Percentiles rank a stretch among this genome's conserved stretches.
Evolutionary conservation across 2,329 filamentous ascomycete genomes (phyloP).

Genomic region (Teratosphaeria viscida): DNA sequence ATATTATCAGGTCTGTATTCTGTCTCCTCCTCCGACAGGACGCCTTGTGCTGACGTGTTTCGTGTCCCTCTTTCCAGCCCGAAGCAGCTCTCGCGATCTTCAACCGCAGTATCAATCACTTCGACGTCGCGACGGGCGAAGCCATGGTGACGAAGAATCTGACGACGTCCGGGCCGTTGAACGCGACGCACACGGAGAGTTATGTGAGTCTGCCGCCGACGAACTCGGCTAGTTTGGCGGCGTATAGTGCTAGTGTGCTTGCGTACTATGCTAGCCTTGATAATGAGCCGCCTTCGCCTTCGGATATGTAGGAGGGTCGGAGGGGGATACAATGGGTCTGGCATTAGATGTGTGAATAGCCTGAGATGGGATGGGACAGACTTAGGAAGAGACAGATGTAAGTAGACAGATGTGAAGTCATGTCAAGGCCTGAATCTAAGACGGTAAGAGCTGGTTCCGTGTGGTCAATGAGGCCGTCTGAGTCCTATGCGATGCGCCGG

Average conservation of each 20-base stretch:
- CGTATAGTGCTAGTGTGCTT: slow-evolving; percentile 1
- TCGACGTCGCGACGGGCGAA: slow-evolving; percentile 27
- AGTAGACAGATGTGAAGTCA: too few species aligned
- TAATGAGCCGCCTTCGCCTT: slow-evolving; percentile 2
- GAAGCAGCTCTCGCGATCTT: slow-evolving; percentile 23
- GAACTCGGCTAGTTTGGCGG: slow-evolving; percentile 1
- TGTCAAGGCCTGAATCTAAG: too few species aligned
- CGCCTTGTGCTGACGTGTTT: background rate
- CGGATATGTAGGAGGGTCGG: background rate
- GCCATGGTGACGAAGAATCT: slow-evolving; percentile 24
- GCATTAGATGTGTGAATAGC: background rate
- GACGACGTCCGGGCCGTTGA: slow-evolving; percentile 20
- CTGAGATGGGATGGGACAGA: background rate
- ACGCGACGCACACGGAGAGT: slow-evolving; percentile 29
- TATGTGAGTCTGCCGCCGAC: slow-evolving; percentile 24
- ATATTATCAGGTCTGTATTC: slow-evolving; percentile 3
- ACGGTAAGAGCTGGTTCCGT: too few species aligned
- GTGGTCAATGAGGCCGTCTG: too few species aligned
- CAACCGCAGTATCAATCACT: slow-evolving; percentile 23
- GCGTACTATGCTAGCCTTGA: slow-evolving; percentile 4
- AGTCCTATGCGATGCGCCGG: too few species aligned
- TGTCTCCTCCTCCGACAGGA: background rate
- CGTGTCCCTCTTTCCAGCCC: slow-evolving; percentile 2
- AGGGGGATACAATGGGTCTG: too few species aligned
- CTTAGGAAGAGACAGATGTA: too few species aligned